phyloP scores from a whole-genome alignment of 306 rosid species.

The peach (Prunus persica) region Prunus_persica_NCBIv2 NC_034009.1:27829501-27830000 shows the following conservation, averaged over 20 bases:
- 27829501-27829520: constrained; percentile 19
- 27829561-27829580: not conserved
- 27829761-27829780: constrained; percentile 40
- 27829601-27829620: constrained; percentile 4
- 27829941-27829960: constrained; percentile 50
- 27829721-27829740: constrained; percentile 33
- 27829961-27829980: constrained; percentile 74
- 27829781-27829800: constrained; percentile 41
- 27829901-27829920: constrained; percentile 54
- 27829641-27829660: not conserved
- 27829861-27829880: constrained; percentile 73
- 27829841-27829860: constrained; percentile 56
- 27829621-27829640: not conserved
- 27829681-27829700: constrained; percentile 3
- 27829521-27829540: constrained; percentile 19
- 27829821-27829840: constrained; percentile 29
- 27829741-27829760: constrained; percentile 24
- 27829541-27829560: constrained; percentile 22
- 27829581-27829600: not conserved
- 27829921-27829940: constrained; percentile 46
- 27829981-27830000: constrained; percentile 51
- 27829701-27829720: constrained; percentile 10
- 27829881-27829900: constrained; percentile 36
- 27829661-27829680: not conserved
- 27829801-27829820: constrained; percentile 46